phyloP scores from a whole-genome alignment of 73 alveolate genomes.

The Urostyla sp. region DNA sequence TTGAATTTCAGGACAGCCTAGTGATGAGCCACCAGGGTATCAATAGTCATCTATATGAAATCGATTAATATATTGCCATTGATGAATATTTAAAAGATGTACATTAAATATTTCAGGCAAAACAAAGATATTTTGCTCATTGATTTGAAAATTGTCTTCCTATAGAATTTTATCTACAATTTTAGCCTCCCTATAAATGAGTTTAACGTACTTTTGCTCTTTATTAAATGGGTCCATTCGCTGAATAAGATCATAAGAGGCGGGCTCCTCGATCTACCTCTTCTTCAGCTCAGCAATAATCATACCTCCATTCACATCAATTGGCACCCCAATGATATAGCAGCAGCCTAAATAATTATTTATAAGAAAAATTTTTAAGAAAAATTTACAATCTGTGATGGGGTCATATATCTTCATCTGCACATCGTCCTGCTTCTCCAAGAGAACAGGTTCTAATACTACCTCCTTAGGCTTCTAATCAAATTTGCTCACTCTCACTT shows the following conservation, averaged over 20 bases:
- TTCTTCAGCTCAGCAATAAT: slow-evolving; percentile 40
- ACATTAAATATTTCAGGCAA: slow-evolving; percentile 19
- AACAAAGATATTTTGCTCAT: slow-evolving; percentile 21
- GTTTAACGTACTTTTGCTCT: slow-evolving; percentile 6
- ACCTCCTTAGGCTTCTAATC: background rate
- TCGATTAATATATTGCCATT: background rate
- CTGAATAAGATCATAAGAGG: background rate
- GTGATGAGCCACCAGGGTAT: slow-evolving; percentile 1
- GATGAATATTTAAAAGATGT: background rate
- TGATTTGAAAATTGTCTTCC: background rate
- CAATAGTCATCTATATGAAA: slow-evolving; percentile 2
- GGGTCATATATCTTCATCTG: too few species aligned
- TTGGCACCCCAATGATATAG: slow-evolving; percentile 56
- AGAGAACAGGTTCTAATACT: background rate
- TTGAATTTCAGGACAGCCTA: slow-evolving; percentile 14
- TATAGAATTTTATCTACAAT: slow-evolving; percentile 10
- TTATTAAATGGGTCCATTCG: background rate
- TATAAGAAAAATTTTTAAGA: too few species aligned
- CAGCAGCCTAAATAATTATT: slow-evolving; percentile 45
- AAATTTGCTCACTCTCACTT: too few species aligned
- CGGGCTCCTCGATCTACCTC: slow-evolving; percentile 25
- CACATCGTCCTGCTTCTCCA: too few species aligned
- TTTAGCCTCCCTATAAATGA: slow-evolving; percentile 36
- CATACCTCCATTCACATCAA: slow-evolving; percentile 20
- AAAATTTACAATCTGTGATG: too few species aligned